Conservation (phyloP, 495 filamentous ascomycete genomes). For the Jackrogersella multiformis region DNA sequence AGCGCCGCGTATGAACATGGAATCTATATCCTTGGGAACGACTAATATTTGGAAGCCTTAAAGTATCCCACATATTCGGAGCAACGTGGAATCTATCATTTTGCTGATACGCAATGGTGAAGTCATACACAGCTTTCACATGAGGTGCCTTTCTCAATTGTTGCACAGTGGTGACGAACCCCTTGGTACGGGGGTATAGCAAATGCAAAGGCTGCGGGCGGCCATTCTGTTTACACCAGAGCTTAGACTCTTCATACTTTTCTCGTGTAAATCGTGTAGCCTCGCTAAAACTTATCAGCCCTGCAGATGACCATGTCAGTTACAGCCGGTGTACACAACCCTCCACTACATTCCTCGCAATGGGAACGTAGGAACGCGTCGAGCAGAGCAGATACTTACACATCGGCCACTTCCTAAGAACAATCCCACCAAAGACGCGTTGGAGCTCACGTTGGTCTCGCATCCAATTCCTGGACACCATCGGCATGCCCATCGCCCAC, state of each 20-base stretch:
- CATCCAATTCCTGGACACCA: conserved; percentile 65
- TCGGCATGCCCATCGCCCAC: conserved; percentile 69
- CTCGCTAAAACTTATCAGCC: conserved; percentile 69
- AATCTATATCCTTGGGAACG: conserved; percentile 54
- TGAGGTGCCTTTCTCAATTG: conserved; percentile 60
- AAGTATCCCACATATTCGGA: conserved; percentile 62
- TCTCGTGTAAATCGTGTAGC: conserved; percentile 63
- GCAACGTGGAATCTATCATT: conserved; percentile 56
- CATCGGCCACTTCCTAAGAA: conserved; percentile 59
- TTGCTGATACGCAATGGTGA: conserved; percentile 64
- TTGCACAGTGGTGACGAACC: conserved; percentile 64
- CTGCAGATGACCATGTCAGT: conserved; percentile 39
- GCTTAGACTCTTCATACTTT: conserved; percentile 59
- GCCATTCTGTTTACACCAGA: conserved; percentile 58
- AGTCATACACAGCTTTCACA: conserved; percentile 66
- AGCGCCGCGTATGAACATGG: conserved; percentile 61
- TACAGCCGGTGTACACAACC: conserved; percentile 2
- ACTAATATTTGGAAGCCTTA: conserved; percentile 52
- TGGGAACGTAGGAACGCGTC: not conserved
- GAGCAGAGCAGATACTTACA: conserved; percentile 53
- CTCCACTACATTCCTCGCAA: conserved; percentile 10
- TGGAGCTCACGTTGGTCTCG: conserved; percentile 63
- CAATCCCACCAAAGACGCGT: conserved; percentile 61
- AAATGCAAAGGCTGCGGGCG: conserved; percentile 61
- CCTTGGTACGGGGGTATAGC: conserved; percentile 65